Percentiles rank a stretch among this genome's conserved stretches.
Conservation (phyloP, 2,329 filamentous ascomycete species). For the Aureobasidium vineae region DNA sequence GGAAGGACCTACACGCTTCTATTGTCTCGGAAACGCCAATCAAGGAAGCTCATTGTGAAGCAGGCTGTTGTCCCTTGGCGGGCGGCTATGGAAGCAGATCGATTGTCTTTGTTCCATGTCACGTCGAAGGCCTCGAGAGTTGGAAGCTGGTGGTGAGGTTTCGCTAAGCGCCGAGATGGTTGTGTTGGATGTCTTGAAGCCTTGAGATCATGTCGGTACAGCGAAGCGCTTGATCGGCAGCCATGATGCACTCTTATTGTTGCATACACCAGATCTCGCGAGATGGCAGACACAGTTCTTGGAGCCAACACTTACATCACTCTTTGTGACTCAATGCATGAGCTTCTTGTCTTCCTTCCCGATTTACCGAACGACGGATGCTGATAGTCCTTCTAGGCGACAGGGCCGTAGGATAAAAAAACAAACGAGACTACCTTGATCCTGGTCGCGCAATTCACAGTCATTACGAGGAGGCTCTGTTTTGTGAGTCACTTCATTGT, state of each 20-base stretch:
- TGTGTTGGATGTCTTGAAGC: conserved; percentile 16
- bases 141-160: not conserved
- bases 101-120: conserved; percentile 8
- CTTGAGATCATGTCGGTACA: not conserved
- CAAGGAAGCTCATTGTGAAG: not conserved
- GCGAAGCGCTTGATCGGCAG: not conserved
- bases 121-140: not conserved
- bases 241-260: not conserved
- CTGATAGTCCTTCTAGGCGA: not conserved
- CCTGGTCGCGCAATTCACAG: not conserved
- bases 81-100: conserved; percentile 10
- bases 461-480: not conserved
- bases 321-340: not conserved
- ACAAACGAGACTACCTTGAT: not conserved
- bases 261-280: not conserved
- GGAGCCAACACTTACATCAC: not conserved
- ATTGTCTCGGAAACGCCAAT: conserved; percentile 5
- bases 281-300: not conserved
- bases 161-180: conserved; percentile 10
- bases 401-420: not conserved
- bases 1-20: conserved; percentile 20
- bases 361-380: not conserved
- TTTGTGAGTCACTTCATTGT: conserved; percentile 4
- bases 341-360: not conserved
- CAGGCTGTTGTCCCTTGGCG: not conserved